phyloP scores from a whole-genome alignment of 2,329 filamentous ascomycete species.

The Juglanconis oblonga region DNA sequence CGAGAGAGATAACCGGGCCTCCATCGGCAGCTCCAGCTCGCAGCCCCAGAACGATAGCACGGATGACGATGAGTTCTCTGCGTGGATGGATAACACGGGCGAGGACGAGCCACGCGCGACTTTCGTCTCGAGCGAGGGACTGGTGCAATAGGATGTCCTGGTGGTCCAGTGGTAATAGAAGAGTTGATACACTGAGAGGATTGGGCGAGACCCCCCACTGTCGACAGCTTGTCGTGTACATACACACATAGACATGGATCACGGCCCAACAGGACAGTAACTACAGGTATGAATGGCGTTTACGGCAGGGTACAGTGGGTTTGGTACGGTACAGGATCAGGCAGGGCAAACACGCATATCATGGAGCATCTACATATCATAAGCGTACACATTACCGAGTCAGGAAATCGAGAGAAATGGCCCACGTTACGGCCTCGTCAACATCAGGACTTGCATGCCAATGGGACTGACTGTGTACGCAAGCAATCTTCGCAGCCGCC shows the following conservation, averaged over 20 bases:
- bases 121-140: slow-evolving; percentile 3
- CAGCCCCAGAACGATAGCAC: slow-evolving; percentile 35
- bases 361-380: neutral
- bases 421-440: neutral
- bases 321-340: neutral
- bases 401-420: neutral
- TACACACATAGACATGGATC: neutral
- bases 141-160: neutral
- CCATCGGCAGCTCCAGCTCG: neutral
- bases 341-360: neutral
- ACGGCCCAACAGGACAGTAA: neutral
- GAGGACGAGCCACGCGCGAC: slow-evolving; percentile 10
- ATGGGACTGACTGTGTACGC: no score
- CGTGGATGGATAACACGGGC: slow-evolving; percentile 20
- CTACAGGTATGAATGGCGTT: neutral
- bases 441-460: neutral
- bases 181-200: neutral
- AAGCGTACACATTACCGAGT: neutral
- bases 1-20: neutral
- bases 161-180: neutral
- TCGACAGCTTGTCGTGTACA: neutral
- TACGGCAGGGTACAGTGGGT: neutral
- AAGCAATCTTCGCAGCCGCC: no score
- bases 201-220: neutral
- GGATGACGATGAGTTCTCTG: slow-evolving; percentile 34